phyloP scores from a whole-genome alignment of 306 rosid genomes.

The Sphenostylis stenocarpa region DNA sequence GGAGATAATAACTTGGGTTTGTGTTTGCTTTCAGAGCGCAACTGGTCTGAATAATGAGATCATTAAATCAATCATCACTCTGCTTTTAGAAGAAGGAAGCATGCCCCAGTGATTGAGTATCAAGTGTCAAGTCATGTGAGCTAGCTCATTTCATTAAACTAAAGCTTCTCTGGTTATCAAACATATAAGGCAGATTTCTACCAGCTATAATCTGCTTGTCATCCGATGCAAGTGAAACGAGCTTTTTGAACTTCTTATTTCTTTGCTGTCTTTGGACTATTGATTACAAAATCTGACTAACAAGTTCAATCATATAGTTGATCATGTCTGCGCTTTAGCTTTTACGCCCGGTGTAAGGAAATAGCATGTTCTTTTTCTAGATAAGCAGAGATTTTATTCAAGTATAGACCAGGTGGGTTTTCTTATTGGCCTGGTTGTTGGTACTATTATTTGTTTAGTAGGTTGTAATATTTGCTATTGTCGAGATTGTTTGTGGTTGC shows the following conservation, averaged over 20 bases:
- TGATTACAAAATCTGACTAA: background rate
- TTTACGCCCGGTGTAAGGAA: background rate
- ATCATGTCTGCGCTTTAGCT: background rate
- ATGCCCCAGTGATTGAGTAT: constrained; percentile 38
- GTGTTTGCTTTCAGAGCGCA: constrained; percentile 47
- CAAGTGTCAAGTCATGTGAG: background rate
- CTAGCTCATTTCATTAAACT: background rate
- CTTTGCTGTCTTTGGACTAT: background rate
- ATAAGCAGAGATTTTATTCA: background rate
- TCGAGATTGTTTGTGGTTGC: background rate
- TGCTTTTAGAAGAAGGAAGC: constrained; percentile 83
- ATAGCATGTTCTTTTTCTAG: background rate
- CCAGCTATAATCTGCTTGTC: background rate
- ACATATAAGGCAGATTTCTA: constrained; percentile 1
- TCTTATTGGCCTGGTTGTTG: background rate
- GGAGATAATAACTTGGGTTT: constrained; percentile 6
- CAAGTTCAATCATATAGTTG: background rate
- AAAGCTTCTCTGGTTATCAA: constrained; percentile 1
- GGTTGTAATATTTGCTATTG: background rate
- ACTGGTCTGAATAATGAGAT: constrained; percentile 63
- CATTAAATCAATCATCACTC: constrained; percentile 72
- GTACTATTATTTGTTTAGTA: background rate
- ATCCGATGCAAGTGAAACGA: constrained; percentile 10
- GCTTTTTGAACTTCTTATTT: background rate
- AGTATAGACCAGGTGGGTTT: background rate